Evolutionary conservation across 225 moss, liverwort and hornwort species (phyloP), one percentile per base, ranked within the genome.

Genomic region (Rhytidiadelphus loreus): DNA sequence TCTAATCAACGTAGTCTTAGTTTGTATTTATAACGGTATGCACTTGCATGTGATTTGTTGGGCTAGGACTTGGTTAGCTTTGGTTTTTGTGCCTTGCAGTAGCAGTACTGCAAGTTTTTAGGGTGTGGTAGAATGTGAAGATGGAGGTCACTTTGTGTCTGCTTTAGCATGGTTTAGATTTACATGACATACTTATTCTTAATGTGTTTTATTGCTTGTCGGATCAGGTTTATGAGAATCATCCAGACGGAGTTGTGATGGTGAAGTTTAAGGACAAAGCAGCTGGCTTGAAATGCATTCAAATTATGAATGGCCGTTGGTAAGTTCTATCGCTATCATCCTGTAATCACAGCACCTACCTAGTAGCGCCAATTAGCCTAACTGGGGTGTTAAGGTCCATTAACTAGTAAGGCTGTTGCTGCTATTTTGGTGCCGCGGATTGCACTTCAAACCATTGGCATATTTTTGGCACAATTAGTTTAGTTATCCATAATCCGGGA

Each of bases 211-310:
- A 66, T 86, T 82, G 77, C 77, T 83, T 89, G 68, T 83, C 52
- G 83, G 46, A 89, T 83, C 88, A 98, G 97, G 98, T 99, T 23
- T 99, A 99, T 83, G 99, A 99, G 81, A 93, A 97, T 91, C 99
- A 99, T 86, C 99, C 99, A 37, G 97, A 99, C 55, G 99, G 99
- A 83, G 99, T 99, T 85, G 97, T 97, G 57, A 99, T 97, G 99
- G 99, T 99, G 85, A 99, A 97, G 88, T 99, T 97, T 74, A 99
- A 97, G 89, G 96, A 96, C 89, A 97, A 96, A 92, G 89, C 94
- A 81, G 96, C 96, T 88, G 99, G 97, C 74, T 85, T 94, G 88
- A 99, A 97, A 83, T 99, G 99, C 88, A 96, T 99, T 71, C 93
- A 96, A 89, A 89, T 97, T 37, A 99, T 99, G 99, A 96, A 96